phyloP scores from a whole-genome alignment of 2,329 filamentous ascomycete genomes.

The Penicillium vulpinum region DNA sequence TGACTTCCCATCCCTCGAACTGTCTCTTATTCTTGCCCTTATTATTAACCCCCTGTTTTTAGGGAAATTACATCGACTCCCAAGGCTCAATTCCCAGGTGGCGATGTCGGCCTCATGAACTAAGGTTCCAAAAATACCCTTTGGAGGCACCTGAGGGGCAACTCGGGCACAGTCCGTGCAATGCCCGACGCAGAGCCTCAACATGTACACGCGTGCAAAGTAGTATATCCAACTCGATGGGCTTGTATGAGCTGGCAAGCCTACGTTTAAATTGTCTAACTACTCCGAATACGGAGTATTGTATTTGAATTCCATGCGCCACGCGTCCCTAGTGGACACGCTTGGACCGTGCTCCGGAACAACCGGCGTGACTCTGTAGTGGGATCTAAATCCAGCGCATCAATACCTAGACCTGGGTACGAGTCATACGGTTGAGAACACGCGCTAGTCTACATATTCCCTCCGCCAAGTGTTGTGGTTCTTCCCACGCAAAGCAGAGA shows the following conservation, averaged over 20 bases:
- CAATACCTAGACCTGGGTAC: neutral
- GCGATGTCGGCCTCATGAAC: neutral
- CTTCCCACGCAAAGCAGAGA: conserved; percentile 72
- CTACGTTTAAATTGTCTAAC: neutral
- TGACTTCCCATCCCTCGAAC: neutral
- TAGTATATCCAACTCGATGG: neutral
- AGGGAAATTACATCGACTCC: neutral
- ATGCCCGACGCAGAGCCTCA: neutral
- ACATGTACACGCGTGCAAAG: neutral
- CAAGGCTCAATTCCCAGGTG: neutral
- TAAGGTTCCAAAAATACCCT: neutral
- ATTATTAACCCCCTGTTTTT: neutral
- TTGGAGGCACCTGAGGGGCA: neutral
- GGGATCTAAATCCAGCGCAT: neutral
- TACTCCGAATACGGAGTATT: too few species aligned
- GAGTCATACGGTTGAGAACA: conserved; percentile 17
- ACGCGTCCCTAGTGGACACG: conserved; percentile 16
- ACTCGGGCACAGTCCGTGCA: too few species aligned
- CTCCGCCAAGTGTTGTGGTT: conserved; percentile 64
- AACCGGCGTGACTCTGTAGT: neutral
- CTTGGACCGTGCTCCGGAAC: neutral
- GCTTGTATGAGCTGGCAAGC: neutral
- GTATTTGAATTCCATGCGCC: too few species aligned
- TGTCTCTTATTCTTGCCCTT: neutral
- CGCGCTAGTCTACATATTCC: conserved; percentile 64